These are phyloP conservation scores for Orobanche coerulescens DNA, from an alignment of 257 asterid genomes.

Conservation along the genomic window DNA sequence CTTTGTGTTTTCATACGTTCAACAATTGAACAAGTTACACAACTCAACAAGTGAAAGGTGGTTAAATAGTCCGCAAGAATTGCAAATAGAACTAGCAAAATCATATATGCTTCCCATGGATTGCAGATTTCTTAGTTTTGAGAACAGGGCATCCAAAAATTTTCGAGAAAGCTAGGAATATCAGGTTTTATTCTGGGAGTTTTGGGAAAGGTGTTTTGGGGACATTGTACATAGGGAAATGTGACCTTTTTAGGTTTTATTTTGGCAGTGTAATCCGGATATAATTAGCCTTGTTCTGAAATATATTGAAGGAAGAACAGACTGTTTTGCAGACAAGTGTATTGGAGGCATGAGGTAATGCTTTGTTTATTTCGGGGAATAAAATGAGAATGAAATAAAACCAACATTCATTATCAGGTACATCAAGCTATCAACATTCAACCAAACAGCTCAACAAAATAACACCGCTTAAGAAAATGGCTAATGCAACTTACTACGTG, in stretches of 20 bases:
- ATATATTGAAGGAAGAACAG: not conserved
- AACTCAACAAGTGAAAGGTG: not conserved
- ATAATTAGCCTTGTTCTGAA: not conserved
- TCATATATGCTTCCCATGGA: not conserved
- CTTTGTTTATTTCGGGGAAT: not conserved
- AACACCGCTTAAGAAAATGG: slow-evolving; percentile 12
- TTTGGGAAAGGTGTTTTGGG: not conserved
- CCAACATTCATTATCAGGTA: not conserved
- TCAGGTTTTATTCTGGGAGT: not conserved
- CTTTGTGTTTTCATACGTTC: not conserved
- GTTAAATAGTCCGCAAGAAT: not conserved
- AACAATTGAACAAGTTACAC: not conserved
- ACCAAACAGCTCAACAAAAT: slow-evolving; percentile 14
- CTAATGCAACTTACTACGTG: slow-evolving; percentile 64
- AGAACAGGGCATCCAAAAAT: not conserved
- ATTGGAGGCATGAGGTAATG: not conserved
- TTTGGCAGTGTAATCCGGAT: not conserved
- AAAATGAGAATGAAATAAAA: not conserved
- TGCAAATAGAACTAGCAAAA: not conserved
- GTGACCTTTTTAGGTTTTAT: not conserved
- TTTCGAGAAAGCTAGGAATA: not conserved
- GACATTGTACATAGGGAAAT: not conserved
- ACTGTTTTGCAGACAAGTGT: not conserved
- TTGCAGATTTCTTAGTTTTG: not conserved
- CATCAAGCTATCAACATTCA: slow-evolving; percentile 15